Evolutionary conservation across 2,329 filamentous ascomycete species (phyloP).

Genomic region (Pseudonectria foliicola): DNA sequence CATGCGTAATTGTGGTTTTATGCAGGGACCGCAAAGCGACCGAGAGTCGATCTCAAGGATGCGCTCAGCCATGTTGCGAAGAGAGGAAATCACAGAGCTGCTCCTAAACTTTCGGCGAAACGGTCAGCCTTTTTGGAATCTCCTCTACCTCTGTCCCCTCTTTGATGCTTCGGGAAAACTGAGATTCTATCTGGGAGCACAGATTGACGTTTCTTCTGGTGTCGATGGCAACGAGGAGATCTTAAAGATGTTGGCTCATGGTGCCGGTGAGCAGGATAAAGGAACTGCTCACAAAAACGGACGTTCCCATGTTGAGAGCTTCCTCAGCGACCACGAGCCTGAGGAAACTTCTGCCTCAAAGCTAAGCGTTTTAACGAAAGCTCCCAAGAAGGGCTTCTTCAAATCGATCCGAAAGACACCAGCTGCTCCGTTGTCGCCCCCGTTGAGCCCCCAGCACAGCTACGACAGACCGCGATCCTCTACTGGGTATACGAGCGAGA

Average conservation of each 20-base stretch:
- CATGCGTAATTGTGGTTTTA: conserved; percentile 41
- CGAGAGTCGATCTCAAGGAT: conserved; percentile 33
- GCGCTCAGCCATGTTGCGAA: conserved; percentile 31
- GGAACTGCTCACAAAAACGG: conserved; percentile 1
- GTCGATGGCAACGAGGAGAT: conserved; percentile 45
- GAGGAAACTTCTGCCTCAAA: conserved; percentile 23
- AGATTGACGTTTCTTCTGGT: conserved; percentile 50
- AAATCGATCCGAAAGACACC: conserved; percentile 25
- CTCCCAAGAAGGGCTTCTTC: conserved; percentile 26
- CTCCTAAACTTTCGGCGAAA: conserved; percentile 45
- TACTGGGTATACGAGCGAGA: conserved; percentile 14
- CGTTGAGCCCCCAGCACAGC: conserved; percentile 19
- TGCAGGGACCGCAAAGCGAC: conserved; percentile 43
- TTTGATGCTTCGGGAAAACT: conserved; percentile 39
- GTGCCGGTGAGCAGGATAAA: conserved; percentile 18
- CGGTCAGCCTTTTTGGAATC: conserved; percentile 49
- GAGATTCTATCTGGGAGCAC: conserved; percentile 47
- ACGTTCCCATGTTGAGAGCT: conserved; percentile 11
- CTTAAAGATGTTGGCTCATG: conserved; percentile 39
- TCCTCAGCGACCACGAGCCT: conserved; percentile 10
- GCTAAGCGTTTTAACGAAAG: conserved; percentile 14
- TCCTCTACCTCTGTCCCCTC: conserved; percentile 47
- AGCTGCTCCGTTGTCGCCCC: conserved; percentile 17
- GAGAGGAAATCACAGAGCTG: conserved; percentile 41
- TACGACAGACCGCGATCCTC: conserved; percentile 18